Evolutionary conservation across 1,139 yeast genomes (phyloP), one percentile per base, ranked within the genome.

Genomic region (Debaryomyces singareniensis): DNA sequence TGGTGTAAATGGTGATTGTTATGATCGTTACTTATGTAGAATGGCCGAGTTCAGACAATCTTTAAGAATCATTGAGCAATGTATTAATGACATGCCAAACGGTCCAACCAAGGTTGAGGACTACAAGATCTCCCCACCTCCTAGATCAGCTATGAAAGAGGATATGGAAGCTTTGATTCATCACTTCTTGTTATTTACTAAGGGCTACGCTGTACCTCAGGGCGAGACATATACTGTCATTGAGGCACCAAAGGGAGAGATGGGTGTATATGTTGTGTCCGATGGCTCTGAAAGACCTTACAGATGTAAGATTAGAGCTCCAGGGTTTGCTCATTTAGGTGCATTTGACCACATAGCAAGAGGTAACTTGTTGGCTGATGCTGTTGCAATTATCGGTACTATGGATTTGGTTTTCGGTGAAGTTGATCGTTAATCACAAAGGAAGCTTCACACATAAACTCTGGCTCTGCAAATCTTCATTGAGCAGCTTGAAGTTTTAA

Each of bases 391-490:
- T 54, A 84, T 85, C 53, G 95, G 95, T 68, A 85, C 95, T 39
- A 84, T 85, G 95, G 95, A 85, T 68, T 76, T 85, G 59, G 95
- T 85, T 58, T 85, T 85, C 57, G 95, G 95, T 51, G 95, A 85
- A 61, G 95, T 85, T 45, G 95, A 85, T 67, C 87, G 95, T 35
- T 85, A 66, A 27, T 16, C 16, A n/a, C n/a, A n/a, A n/a, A n/a
- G n/a, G n/a, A n/a, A n/a, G n/a, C n/a, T n/a, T n/a, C n/a, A n/a
- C n/a, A n/a, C n/a, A n/a, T n/a, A n/a, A n/a, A n/a, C n/a, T n/a
- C n/a, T n/a, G n/a, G n/a, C n/a, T n/a, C n/a, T n/a, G n/a, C n/a
- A n/a, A n/a, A n/a, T n/a, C n/a, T n/a, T n/a, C n/a, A n/a, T n/a
- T n/a, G n/a, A n/a, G n/a, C n/a, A n/a, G n/a, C n/a, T n/a, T n/a